Evolutionary conservation across 169 alveolate genomes (phyloP).

Genomic region (Cryptosporidium ubiquitum): DNA sequence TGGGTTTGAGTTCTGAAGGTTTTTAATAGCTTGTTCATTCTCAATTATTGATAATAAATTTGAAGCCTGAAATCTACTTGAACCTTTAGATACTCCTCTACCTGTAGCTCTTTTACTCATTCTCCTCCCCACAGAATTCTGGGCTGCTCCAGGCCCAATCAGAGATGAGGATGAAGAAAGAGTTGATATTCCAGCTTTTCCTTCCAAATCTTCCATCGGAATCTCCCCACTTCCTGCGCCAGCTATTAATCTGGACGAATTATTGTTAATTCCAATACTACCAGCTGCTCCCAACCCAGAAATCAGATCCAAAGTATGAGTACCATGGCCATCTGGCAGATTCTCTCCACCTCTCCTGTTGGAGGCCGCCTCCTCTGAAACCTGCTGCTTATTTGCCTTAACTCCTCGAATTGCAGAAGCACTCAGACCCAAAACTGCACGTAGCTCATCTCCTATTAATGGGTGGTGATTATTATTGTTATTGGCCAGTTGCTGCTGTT

Average conservation of each 20-base stretch:
- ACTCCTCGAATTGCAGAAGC: slow-evolving; percentile 72
- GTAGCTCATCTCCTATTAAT: slow-evolving; percentile 50
- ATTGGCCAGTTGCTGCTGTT: neutral
- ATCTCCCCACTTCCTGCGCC: neutral
- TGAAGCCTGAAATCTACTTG: slow-evolving; percentile 17
- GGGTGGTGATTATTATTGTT: neutral
- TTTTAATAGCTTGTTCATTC: neutral
- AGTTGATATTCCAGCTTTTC: neutral
- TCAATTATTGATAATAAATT: slow-evolving; percentile 36
- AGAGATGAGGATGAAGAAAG: neutral
- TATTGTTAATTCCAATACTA: neutral
- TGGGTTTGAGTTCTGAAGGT: neutral
- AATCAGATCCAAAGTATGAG: neutral
- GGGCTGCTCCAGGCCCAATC: neutral
- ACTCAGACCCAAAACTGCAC: slow-evolving; percentile 63
- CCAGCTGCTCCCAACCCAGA: neutral
- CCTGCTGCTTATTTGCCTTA: slow-evolving; percentile 14
- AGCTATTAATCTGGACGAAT: neutral
- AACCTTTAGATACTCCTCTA: slow-evolving; percentile 13
- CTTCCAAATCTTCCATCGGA: neutral
- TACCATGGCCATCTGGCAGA: neutral
- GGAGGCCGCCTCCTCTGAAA: neutral
- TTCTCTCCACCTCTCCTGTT: neutral
- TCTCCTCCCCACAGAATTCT: neutral
- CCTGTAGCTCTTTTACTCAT: slow-evolving; percentile 2